Base-by-base conservation (phyloP, 352 stramenopile species). In the Peronospora belbahrii region DNA sequence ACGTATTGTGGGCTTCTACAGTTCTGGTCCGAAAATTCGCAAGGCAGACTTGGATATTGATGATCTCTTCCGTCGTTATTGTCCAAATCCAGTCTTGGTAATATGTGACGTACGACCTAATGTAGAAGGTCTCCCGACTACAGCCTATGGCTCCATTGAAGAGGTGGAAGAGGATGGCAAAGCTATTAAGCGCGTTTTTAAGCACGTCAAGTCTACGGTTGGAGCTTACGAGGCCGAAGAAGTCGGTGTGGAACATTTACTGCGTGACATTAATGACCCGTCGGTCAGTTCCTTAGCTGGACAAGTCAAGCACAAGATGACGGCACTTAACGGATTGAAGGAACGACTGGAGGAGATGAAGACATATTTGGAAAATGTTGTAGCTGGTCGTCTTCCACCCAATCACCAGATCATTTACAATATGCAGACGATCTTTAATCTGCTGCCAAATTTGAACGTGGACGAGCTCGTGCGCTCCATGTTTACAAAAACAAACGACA, bases 401-500 rank as follows among this genome's bases (percentile, higher is more conserved):
- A 91, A 91, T 62, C 73, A 91, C 62, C 80, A 91, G 56, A 99
- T 99, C 75, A 86, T 99, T 51, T 98, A 98, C 81, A 99, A 99
- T 75, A 95, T 99, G 82, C 97, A 99, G 79, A 97, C 93, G n/a
- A 98, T 99, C 62, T 96, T 99, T 64, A 99, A 99, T 67, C 65
- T 99, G 31, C 70, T 99, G 50, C 96, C 96, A 18, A 99, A 99
- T 71, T 68, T 99, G 19, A 98, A 98, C 72, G 84, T 98, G 20
- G 88, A 97, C 50, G 88, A 96, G 62, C 85, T 99, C 45, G 92
- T 98, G 48, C 82, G 89, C 46, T 90, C 85, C 40, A 96, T 99
- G 84, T 89, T 98, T 56, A 90, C 98, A 56, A 99, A 99, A 82
- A 99, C 96, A 20, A 99, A 99, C 78, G 97, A 99, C 77, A 98